A percentile compares a stretch with the other conserved stretches of the same genome.
Evolutionary conservation across 805 yeast genomes (phyloP).

Genomic region (Wilhelminamyces savonicus): DNA sequence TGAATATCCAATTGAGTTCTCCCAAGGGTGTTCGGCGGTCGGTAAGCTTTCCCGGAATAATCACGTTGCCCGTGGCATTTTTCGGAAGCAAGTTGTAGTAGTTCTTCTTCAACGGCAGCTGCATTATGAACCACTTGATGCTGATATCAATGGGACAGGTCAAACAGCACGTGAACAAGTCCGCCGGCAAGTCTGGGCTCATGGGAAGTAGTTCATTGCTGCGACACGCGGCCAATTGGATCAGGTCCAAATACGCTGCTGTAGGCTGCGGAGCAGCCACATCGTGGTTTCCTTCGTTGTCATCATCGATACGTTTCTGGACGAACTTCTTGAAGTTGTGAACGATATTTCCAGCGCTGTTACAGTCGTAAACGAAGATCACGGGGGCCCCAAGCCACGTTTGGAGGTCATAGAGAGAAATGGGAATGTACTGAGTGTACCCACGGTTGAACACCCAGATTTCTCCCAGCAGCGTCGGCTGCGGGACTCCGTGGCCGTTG

Average conservation of each 20-base stretch:
- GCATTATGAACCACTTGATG: slow-evolving; percentile 85
- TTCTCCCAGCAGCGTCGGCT: slow-evolving; percentile 93
- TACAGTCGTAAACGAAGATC: slow-evolving; percentile 90
- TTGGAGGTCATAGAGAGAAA: slow-evolving; percentile 88
- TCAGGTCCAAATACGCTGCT: slow-evolving; percentile 72
- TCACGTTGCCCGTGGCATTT: slow-evolving; percentile 49
- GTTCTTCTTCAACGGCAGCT: slow-evolving; percentile 56
- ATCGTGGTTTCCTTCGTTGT: slow-evolving; percentile 55
- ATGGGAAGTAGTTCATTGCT: slow-evolving; percentile 83
- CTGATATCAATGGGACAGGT: slow-evolving; percentile 95
- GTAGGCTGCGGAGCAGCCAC: slow-evolving; percentile 54
- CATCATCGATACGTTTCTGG: slow-evolving; percentile 84
- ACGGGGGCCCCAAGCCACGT: slow-evolving; percentile 98
- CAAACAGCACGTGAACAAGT: slow-evolving; percentile 88
- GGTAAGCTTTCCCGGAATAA: slow-evolving; percentile 84
- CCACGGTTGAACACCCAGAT: slow-evolving; percentile 98
- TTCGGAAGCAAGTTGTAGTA: slow-evolving; percentile 42
- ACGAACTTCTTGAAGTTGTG: slow-evolving; percentile 85
- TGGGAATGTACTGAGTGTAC: slow-evolving; percentile 95
- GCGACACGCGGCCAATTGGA: slow-evolving; percentile 88
- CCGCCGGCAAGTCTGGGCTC: slow-evolving; percentile 95
- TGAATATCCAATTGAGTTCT: slow-evolving; percentile 94
- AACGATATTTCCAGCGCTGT: slow-evolving; percentile 89
- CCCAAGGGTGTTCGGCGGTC: slow-evolving; percentile 95
- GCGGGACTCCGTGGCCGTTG: slow-evolving; percentile 98